Conservation (phyloP, 768 basidiomycete species). For the Pleurotus salmoneostramineus region DNA sequence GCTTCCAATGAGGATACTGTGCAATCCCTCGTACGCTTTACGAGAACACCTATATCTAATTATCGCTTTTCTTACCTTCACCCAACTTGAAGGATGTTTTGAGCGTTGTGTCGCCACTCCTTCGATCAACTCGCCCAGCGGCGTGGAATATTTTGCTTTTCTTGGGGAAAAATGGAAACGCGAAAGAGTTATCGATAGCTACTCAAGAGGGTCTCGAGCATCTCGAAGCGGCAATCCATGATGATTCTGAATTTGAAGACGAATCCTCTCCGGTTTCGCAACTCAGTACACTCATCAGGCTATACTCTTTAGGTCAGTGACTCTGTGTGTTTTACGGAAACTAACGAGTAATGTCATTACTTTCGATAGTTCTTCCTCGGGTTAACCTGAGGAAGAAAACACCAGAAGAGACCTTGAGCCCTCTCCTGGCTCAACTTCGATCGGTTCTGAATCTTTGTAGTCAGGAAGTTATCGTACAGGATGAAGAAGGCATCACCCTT, state of each 20-base stretch:
- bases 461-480: slow-evolving; percentile 12
- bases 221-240: slow-evolving; percentile 18
- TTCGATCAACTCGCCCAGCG: slow-evolving; percentile 31
- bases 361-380: slow-evolving; percentile 34
- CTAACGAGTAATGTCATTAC: neutral
- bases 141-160: slow-evolving; percentile 35
- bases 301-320: slow-evolving; percentile 36
- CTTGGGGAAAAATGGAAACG: slow-evolving; percentile 34
- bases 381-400: slow-evolving; percentile 38
- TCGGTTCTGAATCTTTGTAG: slow-evolving; percentile 23
- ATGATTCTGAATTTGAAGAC: slow-evolving; percentile 12
- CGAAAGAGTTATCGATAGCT: slow-evolving; percentile 45
- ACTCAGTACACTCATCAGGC: slow-evolving; percentile 29
- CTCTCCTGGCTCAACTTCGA: slow-evolving; percentile 34
- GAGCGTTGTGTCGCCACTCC: slow-evolving; percentile 33
- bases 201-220: slow-evolving; percentile 42
- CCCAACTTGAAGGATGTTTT: slow-evolving; percentile 35
- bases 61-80: too few species aligned
- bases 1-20: too few species aligned
- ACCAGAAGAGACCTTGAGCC: slow-evolving; percentile 36
- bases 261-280: slow-evolving; percentile 24
- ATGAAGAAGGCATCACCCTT: slow-evolving; percentile 27
- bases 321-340: too few species aligned
- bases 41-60: too few species aligned
- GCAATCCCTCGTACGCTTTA: too few species aligned